Conservation (phyloP, 163 green algal genomes). For the Scenedesmus sp. region DNA sequence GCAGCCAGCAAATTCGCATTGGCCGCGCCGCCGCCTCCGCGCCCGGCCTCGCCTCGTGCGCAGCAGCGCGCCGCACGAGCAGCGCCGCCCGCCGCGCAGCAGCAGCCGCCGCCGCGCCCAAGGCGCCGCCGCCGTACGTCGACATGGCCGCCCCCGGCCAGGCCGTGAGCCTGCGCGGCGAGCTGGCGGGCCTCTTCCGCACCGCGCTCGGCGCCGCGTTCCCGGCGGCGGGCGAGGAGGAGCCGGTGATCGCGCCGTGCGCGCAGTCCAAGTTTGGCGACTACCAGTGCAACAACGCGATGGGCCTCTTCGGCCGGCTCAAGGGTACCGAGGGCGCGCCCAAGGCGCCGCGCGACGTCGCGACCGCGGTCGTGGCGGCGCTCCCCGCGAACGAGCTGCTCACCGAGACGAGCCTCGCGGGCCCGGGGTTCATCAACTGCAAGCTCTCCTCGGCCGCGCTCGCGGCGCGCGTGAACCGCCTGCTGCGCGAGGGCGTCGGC, state of each 20-base stretch:
- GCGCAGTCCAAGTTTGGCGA: constrained; percentile 87
- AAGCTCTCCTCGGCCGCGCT: constrained; percentile 68
- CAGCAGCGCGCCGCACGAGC: constrained; percentile 6
- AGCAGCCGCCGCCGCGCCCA: neutral
- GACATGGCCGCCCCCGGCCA: constrained; percentile 40
- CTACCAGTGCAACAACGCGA: constrained; percentile 99
- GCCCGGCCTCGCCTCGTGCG: neutral
- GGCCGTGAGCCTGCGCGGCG: constrained; percentile 47
- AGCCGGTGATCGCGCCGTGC: constrained; percentile 61
- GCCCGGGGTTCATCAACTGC: constrained; percentile 97
- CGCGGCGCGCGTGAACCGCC: constrained; percentile 52
- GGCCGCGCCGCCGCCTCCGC: too few relatives aligned
- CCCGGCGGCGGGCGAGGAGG: constrained; percentile 53
- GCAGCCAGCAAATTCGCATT: too few relatives aligned
- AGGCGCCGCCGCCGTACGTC: neutral
- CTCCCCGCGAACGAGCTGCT: constrained; percentile 72
- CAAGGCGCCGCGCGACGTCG: constrained; percentile 88
- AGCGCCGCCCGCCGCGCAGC: neutral
- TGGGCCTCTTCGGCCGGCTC: constrained; percentile 92
- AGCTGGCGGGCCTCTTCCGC: constrained; percentile 70
- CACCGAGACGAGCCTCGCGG: constrained; percentile 72
- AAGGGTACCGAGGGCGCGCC: constrained; percentile 88
- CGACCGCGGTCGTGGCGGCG: constrained; percentile 74
- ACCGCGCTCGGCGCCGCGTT: constrained; percentile 68
- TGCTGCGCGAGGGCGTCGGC: constrained; percentile 37